Percentiles rank a stretch among this genome's conserved stretches.
Conservation (phyloP, 495 filamentous ascomycete species). For the Aspergillus sparsus region DNA sequence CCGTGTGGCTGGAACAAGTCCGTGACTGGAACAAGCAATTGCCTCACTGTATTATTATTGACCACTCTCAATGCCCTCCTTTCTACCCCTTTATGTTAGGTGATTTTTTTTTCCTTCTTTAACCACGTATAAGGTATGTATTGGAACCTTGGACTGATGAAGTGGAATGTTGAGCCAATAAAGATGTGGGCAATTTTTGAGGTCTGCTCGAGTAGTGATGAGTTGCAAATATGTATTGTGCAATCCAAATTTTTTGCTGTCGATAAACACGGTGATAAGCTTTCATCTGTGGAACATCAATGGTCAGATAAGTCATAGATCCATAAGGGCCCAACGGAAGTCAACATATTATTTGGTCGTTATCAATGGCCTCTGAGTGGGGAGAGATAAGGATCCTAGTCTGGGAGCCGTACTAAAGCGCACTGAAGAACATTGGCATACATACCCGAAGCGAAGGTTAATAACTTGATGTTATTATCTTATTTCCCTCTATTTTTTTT, state of each 20-base stretch:
- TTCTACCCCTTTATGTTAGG: not conserved
- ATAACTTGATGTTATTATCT: conserved; percentile 6
- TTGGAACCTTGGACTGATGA: conserved; percentile 7
- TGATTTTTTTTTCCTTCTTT: conserved; percentile 6
- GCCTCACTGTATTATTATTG: conserved; percentile 23
- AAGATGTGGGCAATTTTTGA: conserved; percentile 19
- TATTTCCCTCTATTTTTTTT: not conserved
- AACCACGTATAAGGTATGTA: conserved; percentile 17
- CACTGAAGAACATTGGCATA: conserved; percentile 6
- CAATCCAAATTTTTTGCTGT: conserved; percentile 9
- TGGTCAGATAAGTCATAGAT: conserved; percentile 24
- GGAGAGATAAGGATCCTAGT: conserved; percentile 33
- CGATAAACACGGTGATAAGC: conserved; percentile 27
- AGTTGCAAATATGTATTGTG: conserved; percentile 24
- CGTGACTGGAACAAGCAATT: conserved; percentile 14
- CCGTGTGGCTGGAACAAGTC: conserved; percentile 18
- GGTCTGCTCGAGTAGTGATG: conserved; percentile 9
- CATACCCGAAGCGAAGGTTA: conserved; percentile 10
- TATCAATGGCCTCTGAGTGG: conserved; percentile 33
- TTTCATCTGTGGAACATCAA: conserved; percentile 25
- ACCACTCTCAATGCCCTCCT: conserved; percentile 3
- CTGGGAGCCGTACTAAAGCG: not conserved
- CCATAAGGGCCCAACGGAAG: conserved; percentile 2
- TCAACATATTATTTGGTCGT: conserved; percentile 11
- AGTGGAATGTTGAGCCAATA: conserved; percentile 22